Evolutionary conservation across 2,329 filamentous ascomycete genomes (phyloP), one percentile per base, ranked within the genome.

Genomic region (Fusarium siculi): DNA sequence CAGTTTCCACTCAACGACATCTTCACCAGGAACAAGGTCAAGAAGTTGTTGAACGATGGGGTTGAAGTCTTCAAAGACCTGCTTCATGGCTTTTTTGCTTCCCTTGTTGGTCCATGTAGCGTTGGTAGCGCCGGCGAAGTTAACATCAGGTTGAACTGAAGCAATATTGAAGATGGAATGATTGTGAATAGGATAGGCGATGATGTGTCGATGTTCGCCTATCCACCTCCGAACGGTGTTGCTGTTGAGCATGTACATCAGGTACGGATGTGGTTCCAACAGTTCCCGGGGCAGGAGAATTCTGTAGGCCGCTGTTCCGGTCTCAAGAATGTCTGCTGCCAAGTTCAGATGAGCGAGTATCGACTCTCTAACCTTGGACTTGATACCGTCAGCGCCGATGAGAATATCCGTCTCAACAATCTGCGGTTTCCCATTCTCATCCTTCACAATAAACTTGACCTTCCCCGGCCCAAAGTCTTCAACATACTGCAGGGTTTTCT

Each of bases 111-210:
- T 72, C 68, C 63, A 72, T 2, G 69, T 72, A 16, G 63, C 54
- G 3, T 72, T 72, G 4, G 53, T 56, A 0, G 58, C 36, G 3
- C 63, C 69, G 0, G 69, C 63, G n/a, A 72, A 72, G 21, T 72
- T 72, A 3, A 64, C 44, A 10, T 72, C 69, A 0, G 69, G 69
- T 2, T 72, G 69, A 0, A 46, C 58, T 0, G 68, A 68, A 1
- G 63, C 63, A 21, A 72, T 56, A 36, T 72, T 72, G 49, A 64
- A 72, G 16, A 72, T 64, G 14, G 28, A 40, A 10, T 72, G 69
- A 12, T 68, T 68, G 37, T 72, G 68, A 7, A 72, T 72, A 0
- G 69, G 63, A 25, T 72, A 72, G 4, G 68, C 68, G 7, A 72
- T 71, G 2, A 72, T 53, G 2, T 72, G 69, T 15, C 69, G 54